phyloP scores from a whole-genome alignment of 2,329 filamentous ascomycete species.

The Botrytis hyacinthi region DNA sequence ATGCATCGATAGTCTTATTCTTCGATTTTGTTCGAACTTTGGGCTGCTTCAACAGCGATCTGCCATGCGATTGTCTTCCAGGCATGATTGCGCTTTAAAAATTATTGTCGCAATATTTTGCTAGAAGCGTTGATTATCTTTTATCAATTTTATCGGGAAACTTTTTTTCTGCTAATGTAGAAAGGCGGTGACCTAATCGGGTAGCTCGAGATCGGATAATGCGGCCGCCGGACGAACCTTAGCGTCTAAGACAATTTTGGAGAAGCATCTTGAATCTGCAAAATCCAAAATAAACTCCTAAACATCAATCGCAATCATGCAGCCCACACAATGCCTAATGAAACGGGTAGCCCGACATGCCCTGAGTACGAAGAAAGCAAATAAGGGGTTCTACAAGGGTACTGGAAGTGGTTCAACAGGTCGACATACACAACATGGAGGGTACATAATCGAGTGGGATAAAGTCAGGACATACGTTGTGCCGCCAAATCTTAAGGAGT shows the following conservation, averaged over 20 bases:
- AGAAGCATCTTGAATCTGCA: slow-evolving; percentile 9
- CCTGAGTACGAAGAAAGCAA: slow-evolving; percentile 89
- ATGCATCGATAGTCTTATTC: slow-evolving; percentile 51
- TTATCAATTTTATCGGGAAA: slow-evolving; percentile 31
- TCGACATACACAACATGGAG: slow-evolving; percentile 76
- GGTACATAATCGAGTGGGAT: slow-evolving; percentile 77
- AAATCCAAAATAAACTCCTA: slow-evolving; percentile 3
- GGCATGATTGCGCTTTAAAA: slow-evolving; percentile 33
- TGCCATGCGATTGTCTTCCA: slow-evolving; percentile 40
- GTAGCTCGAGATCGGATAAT: background rate
- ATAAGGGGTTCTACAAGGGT: slow-evolving; percentile 96
- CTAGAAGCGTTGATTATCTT: slow-evolving; percentile 17
- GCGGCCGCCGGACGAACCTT: slow-evolving; percentile 28
- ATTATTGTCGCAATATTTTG: slow-evolving; percentile 7
- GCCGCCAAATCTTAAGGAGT: slow-evolving; percentile 65
- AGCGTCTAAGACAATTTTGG: slow-evolving; percentile 19
- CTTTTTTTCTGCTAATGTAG: slow-evolving; percentile 23
- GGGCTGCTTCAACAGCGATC: slow-evolving; percentile 34
- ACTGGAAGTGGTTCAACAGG: slow-evolving; percentile 87
- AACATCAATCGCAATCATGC: slow-evolving; percentile 47
- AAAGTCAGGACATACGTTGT: slow-evolving; percentile 92
- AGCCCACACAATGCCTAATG: slow-evolving; percentile 65
- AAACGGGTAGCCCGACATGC: slow-evolving; percentile 70
- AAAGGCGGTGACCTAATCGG: background rate
- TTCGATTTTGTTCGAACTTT: slow-evolving; percentile 49